Evolutionary conservation across 257 asterid species (phyloP).

Genomic region (Jacaranda mimosifolia): DNA sequence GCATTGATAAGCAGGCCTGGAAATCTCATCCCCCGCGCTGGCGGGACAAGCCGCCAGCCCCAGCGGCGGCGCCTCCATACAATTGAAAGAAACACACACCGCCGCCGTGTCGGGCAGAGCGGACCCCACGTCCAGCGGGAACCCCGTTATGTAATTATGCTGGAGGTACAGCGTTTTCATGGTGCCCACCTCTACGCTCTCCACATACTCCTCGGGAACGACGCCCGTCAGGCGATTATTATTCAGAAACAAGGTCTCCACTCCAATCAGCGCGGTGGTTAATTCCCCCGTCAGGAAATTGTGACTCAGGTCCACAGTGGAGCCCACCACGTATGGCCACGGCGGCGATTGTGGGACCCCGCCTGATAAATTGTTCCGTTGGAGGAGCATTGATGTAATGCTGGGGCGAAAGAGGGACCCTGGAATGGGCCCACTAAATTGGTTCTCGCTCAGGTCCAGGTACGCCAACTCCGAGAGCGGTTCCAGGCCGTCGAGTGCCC

Average conservation of each 20-base stretch:
- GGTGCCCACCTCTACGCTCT: slow-evolving; percentile 52
- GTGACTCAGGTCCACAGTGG: slow-evolving; percentile 79
- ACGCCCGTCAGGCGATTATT: slow-evolving; percentile 65
- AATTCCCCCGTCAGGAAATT: slow-evolving; percentile 65
- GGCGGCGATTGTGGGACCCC: slow-evolving; percentile 55
- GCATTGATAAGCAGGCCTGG: slow-evolving; percentile 78
- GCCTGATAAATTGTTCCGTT: slow-evolving; percentile 89
- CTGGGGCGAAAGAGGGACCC: slow-evolving; percentile 51
- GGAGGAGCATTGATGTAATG: slow-evolving; percentile 69
- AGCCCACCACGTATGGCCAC: slow-evolving; percentile 40
- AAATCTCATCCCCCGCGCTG: slow-evolving; percentile 66
- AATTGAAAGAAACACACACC: slow-evolving; percentile 71
- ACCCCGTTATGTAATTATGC: slow-evolving; percentile 70
- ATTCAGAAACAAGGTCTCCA: slow-evolving; percentile 69
- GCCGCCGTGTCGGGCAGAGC: slow-evolving; percentile 64
- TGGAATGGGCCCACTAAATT: slow-evolving; percentile 74
- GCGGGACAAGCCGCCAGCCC: slow-evolving; percentile 70
- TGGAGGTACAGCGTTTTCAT: slow-evolving; percentile 73
- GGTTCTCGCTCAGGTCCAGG: slow-evolving; percentile 83
- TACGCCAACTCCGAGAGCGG: slow-evolving; percentile 55
- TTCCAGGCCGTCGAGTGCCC: slow-evolving; percentile 57
- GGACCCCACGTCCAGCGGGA: slow-evolving; percentile 54
- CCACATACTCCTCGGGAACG: slow-evolving; percentile 68
- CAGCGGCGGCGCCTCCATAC: slow-evolving; percentile 62
- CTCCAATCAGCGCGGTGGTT: slow-evolving; percentile 49